Percentiles rank a stretch among this genome's conserved stretches.
phyloP scores from a whole-genome alignment of 768 basidiomycete genomes.

The Xanthoconium stramineum region DNA sequence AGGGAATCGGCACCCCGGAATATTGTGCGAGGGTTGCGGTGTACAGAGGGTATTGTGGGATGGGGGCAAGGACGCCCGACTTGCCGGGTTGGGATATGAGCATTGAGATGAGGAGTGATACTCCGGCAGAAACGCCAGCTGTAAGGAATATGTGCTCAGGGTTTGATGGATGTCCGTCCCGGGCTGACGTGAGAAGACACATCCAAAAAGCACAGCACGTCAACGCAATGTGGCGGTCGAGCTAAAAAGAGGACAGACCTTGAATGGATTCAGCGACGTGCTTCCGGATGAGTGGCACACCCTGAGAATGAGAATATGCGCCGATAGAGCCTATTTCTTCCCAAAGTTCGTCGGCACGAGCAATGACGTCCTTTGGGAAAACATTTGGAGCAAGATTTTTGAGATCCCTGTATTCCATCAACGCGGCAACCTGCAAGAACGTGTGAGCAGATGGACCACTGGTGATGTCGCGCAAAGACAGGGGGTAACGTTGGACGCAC shows the following conservation, averaged over 20 bases:
- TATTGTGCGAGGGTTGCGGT: constrained; percentile 90
- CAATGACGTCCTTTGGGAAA: constrained; percentile 85
- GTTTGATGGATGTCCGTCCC: constrained; percentile 83
- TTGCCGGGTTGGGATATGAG: constrained; percentile 60
- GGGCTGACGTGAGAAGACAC: constrained; percentile 46
- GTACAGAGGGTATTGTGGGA: constrained; percentile 97
- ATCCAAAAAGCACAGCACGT: neutral
- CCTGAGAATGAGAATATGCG: constrained; percentile 95
- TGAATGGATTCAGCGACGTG: constrained; percentile 88
- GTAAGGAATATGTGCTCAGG: constrained; percentile 92
- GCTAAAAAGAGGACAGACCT: constrained; percentile 44
- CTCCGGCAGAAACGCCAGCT: constrained; percentile 90
- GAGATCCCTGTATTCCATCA: constrained; percentile 90
- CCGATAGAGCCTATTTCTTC: constrained; percentile 89
- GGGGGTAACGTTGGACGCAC: constrained; percentile 39
- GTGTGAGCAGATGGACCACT: constrained; percentile 3
- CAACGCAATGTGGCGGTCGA: neutral
- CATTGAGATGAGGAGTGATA: constrained; percentile 81
- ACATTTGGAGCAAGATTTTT: constrained; percentile 68
- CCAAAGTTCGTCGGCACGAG: constrained; percentile 76
- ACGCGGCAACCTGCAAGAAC: constrained; percentile 67
- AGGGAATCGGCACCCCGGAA: constrained; percentile 78
- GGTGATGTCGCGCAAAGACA: neutral
- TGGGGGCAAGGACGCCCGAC: constrained; percentile 88
- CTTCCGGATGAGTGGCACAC: constrained; percentile 82